phyloP scores from a whole-genome alignment of 768 basidiomycete genomes.

The Pseudohyphozyma bogoriensis region DNA sequence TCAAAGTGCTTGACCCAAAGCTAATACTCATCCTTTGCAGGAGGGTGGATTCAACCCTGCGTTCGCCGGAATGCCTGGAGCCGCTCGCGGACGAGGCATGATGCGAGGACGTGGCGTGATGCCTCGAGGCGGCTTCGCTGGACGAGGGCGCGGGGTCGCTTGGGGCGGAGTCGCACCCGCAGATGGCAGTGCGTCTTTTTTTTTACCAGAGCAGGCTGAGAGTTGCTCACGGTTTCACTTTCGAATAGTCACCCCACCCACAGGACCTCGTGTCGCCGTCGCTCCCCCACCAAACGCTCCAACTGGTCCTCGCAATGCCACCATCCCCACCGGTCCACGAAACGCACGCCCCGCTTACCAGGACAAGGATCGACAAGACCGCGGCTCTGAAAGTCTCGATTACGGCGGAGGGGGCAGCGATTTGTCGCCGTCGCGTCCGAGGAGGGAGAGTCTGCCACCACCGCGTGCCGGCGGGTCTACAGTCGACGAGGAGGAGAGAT shows the following conservation, averaged over 20 bases:
- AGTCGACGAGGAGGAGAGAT: neutral
- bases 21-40: conserved; percentile 48
- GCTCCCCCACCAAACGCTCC: neutral
- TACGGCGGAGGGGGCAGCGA: conserved; percentile 17
- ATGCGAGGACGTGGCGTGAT: neutral
- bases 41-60: conserved; percentile 36
- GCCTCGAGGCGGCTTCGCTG: neutral
- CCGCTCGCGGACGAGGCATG: neutral
- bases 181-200: neutral
- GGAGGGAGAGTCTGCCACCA: neutral
- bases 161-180: neutral
- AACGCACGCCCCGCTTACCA: neutral
- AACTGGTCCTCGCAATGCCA: neutral
- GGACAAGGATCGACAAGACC: neutral
- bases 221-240: neutral
- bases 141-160: neutral
- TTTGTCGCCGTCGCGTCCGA: neutral
- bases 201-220: neutral
- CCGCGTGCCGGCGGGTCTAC: neutral
- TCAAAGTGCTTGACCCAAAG: neutral
- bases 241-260: neutral
- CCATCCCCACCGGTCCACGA: neutral
- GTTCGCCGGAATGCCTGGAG: neutral
- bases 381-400: conserved; percentile 5
- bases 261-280: neutral